A percentile compares a stretch with the other conserved stretches of the same genome.
phyloP scores from a whole-genome alignment of 2,329 filamentous ascomycete genomes.

The Arthrinium phaeospermum region DNA sequence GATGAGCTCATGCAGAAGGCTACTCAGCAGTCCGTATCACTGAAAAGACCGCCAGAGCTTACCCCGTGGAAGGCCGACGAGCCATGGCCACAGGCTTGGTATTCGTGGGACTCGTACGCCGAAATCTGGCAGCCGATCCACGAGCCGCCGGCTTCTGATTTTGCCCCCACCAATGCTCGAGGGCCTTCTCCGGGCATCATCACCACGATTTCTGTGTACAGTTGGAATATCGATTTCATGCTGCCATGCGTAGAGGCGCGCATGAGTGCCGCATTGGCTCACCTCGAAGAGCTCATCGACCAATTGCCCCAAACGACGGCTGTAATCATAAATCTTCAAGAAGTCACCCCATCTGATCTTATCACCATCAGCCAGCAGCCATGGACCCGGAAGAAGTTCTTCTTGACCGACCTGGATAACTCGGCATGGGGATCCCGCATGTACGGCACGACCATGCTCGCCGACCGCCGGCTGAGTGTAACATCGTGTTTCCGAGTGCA shows the following conservation, averaged over 20 bases:
- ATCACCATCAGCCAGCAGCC: conserved; percentile 43
- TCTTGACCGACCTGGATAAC: conserved; percentile 50
- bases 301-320: conserved; percentile 32
- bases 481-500: conserved; percentile 51
- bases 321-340: conserved; percentile 55
- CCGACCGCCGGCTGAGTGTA: conserved; percentile 51
- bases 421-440: conserved; percentile 47
- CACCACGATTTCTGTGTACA: conserved; percentile 31
- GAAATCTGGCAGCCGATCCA: too few species aligned
- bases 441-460: conserved; percentile 58
- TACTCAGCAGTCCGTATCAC: too few species aligned
- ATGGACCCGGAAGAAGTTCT: conserved; percentile 54
- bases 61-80: too few species aligned
- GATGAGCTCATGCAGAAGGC: too few species aligned
- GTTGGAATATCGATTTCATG: conserved; percentile 44
- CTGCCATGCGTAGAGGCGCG: conserved; percentile 32
- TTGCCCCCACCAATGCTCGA: too few species aligned
- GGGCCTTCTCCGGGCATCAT: conserved; percentile 24
- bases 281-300: conserved; percentile 29
- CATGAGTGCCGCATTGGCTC: conserved; percentile 34
- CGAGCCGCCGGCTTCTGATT: too few species aligned
- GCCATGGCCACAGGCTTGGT: too few species aligned
- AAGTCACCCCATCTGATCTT: conserved; percentile 53
- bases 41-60: too few species aligned
- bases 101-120: too few species aligned